Evolutionary conservation across 805 yeast genomes (phyloP).

Genomic region (Kazachstania taianensis): DNA sequence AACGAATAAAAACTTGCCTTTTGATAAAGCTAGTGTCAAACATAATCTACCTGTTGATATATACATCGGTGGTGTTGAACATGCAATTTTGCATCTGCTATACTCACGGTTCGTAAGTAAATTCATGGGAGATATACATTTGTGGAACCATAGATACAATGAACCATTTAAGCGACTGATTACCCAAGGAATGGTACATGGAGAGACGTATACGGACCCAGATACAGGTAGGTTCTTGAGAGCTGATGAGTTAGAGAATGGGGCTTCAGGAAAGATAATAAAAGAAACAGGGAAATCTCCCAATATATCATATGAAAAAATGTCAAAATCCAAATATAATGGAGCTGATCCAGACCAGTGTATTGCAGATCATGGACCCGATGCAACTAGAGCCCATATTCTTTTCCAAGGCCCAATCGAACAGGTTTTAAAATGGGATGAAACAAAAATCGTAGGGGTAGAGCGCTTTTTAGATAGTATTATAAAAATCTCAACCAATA

Average conservation of each 20-base stretch:
- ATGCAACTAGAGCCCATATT: slow-evolving; percentile 88
- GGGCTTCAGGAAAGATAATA: slow-evolving; percentile 33
- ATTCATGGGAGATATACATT: slow-evolving; percentile 55
- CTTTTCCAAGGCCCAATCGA: slow-evolving; percentile 83
- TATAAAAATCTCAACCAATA: slow-evolving; percentile 16
- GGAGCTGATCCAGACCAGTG: slow-evolving; percentile 86
- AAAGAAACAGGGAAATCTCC: slow-evolving; percentile 44
- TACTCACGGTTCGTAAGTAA: slow-evolving; percentile 82
- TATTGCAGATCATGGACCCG: slow-evolving; percentile 74
- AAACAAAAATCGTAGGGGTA: slow-evolving; percentile 71
- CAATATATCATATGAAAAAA: slow-evolving; percentile 62
- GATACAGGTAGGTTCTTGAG: slow-evolving; percentile 62
- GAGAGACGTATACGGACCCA: slow-evolving; percentile 71
- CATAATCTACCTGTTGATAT: slow-evolving; percentile 71
- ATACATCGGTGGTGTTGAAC: slow-evolving; percentile 93
- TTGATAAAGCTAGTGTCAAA: slow-evolving; percentile 40
- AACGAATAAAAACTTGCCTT: slow-evolving; percentile 45
- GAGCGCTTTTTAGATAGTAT: slow-evolving; percentile 77
- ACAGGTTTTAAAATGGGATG: slow-evolving; percentile 85
- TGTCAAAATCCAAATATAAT: slow-evolving; percentile 93
- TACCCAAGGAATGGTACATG: slow-evolving; percentile 98
- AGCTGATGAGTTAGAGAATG: slow-evolving; percentile 59
- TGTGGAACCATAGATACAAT: slow-evolving; percentile 58
- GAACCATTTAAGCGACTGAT: slow-evolving; percentile 78
- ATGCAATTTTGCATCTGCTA: slow-evolving; percentile 84